Evolutionary conservation across 306 rosid species (phyloP).

Genomic region (Rubus idaeus): DNA sequence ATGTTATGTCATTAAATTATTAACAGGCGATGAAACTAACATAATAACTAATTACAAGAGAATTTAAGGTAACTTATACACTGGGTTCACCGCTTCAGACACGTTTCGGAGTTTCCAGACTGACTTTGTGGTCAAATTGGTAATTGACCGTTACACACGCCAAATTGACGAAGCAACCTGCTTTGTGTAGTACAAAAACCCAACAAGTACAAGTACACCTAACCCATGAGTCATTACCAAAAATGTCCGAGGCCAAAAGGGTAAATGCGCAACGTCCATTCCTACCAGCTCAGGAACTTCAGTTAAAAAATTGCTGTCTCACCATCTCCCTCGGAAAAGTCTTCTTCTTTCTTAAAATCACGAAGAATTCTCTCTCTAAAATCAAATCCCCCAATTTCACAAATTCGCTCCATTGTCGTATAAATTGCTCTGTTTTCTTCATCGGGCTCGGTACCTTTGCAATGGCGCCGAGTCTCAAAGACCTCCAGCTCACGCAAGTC

Average conservation of each 20-base stretch:
- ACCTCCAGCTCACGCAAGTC: slow-evolving; percentile 50
- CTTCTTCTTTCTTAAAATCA: slow-evolving; percentile 7
- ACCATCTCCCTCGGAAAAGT: slow-evolving; percentile 36
- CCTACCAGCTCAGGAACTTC: slow-evolving; percentile 26
- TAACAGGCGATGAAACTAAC: no score
- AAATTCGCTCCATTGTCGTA: neutral
- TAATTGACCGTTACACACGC: neutral
- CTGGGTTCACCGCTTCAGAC: no score
- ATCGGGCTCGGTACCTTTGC: slow-evolving; percentile 8
- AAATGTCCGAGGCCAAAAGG: neutral
- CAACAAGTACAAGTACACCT: slow-evolving; percentile 16
- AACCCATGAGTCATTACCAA: neutral
- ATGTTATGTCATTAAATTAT: neutral
- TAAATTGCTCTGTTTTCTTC: neutral
- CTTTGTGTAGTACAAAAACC: slow-evolving; percentile 18
- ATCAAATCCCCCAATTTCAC: neutral
- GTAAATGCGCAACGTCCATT: slow-evolving; percentile 2
- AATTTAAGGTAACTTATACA: no score
- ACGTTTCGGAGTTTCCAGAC: neutral
- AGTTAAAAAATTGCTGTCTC: slow-evolving; percentile 40
- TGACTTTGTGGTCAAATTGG: neutral
- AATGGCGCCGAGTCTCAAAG: slow-evolving; percentile 48
- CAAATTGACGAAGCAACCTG: neutral
- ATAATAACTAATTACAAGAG: no score
- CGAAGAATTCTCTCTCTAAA: neutral